A percentile compares a stretch with the other conserved stretches of the same genome.
phyloP scores from a whole-genome alignment of 306 rosid species.

The Herpetospermum pedunculosum region DNA sequence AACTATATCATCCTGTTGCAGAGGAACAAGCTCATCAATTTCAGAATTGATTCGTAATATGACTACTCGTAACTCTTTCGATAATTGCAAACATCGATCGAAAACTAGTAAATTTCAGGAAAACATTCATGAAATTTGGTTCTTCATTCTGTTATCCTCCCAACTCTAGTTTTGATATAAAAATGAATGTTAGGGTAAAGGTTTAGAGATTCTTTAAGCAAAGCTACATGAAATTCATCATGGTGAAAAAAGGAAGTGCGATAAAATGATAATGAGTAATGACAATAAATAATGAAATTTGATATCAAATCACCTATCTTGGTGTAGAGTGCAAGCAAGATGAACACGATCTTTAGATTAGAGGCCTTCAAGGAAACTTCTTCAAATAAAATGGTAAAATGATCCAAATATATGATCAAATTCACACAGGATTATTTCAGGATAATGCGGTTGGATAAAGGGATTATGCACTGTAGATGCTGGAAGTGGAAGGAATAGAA shows the following conservation, averaged over 20 bases:
- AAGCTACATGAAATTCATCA: not conserved
- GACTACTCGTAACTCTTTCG: not conserved
- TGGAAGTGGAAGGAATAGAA: not conserved
- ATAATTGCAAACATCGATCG: not conserved
- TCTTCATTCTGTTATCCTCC: not conserved
- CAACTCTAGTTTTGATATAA: not conserved
- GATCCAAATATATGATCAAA: not conserved
- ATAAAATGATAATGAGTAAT: not conserved
- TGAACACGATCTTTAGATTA: not conserved
- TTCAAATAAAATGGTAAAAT: not conserved
- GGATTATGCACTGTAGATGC: not conserved
- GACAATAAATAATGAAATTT: not conserved
- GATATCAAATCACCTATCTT: not conserved
- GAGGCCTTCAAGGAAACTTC: not conserved
- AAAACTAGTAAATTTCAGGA: not conserved
- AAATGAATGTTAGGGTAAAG: not conserved
- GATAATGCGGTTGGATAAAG: not conserved
- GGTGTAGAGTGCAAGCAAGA: not conserved
- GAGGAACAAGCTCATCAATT: not conserved
- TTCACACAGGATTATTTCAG: not conserved
- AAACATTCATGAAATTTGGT: not conserved
- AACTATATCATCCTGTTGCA: not conserved
- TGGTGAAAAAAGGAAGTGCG: not conserved
- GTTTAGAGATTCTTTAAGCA: not conserved
- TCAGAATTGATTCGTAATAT: not conserved